Base-by-base conservation (phyloP, 2,329 filamentous ascomycete genomes). In the Pseudocercospora ulei region DNA sequence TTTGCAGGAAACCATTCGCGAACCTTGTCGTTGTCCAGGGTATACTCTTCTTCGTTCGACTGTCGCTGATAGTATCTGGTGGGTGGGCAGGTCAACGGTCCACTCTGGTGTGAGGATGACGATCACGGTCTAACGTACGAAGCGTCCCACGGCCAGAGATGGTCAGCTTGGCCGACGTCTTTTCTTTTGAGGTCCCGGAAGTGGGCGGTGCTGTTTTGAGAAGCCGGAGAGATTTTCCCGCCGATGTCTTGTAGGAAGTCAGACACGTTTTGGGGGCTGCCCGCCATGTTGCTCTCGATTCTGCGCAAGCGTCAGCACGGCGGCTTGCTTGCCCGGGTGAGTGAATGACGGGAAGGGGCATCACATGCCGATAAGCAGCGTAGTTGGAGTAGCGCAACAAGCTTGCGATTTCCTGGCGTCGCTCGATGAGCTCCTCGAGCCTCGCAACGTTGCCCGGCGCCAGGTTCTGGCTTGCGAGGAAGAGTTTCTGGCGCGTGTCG, bases 1-100 rank as follows among this genome's bases (percentile, higher is more conserved):
- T 11, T 16, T 4, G 37, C 27, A 7, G 46, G 42, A 18, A 48
- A 48, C 28, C 40, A 46, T 19, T 46, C 43, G 12, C 31, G 38
- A 20, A 87, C 67, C 62, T 85, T 73, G 9, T 82, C 71, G 60
- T 86, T 80, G 46, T 87, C 86, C 52, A 87, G 85, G 51, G 75
- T 70, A 33, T 87, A 67, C 82, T 87, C 86, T 38, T 75, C 77
- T 14, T 71, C 68, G 25, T 87, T 75, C 0, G 80, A 84, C 11
- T 73, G 72, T 39, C 75, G 69, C 1, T 7, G 3, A 12, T 43
- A 43, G 26, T 26, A 30, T 12, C 18, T 7, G 8, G 11, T 13
- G 12, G 3, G 7, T 86, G 68, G 3, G 82, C 82, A 64, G 87
- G 87, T 27, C 25, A 27, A 13, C 25, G 16, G 25, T 7, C 11